These are phyloP conservation scores for Coprinellus micaceus DNA, from an alignment of 768 basidiomycete species.

Conservation along the genomic window DNA sequence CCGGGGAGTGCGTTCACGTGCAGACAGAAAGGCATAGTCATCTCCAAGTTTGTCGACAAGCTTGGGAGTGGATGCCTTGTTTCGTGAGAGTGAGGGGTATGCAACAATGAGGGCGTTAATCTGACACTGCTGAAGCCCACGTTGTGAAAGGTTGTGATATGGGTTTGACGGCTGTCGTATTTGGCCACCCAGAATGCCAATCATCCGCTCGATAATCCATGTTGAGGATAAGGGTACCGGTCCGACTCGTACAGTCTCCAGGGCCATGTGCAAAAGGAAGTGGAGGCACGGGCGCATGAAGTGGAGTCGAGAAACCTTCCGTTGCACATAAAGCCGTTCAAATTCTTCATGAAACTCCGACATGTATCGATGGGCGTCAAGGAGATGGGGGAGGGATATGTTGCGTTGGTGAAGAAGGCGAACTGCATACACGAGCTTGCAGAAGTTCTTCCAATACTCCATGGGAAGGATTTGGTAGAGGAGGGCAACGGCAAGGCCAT, in stretches of 20 bases:
- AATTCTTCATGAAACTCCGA: slow-evolving; percentile 27
- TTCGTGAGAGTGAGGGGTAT: too few relatives aligned
- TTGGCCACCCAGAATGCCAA: slow-evolving; percentile 26
- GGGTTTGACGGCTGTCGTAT: slow-evolving; percentile 25
- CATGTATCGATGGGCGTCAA: slow-evolving; percentile 20
- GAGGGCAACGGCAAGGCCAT: slow-evolving; percentile 30
- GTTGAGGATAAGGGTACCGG: slow-evolving; percentile 18
- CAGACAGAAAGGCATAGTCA: slow-evolving; percentile 16
- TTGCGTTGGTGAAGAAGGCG: slow-evolving; percentile 21
- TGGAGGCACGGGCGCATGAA: slow-evolving; percentile 19
- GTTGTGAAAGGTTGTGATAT: slow-evolving; percentile 23
- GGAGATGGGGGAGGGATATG: slow-evolving; percentile 18
- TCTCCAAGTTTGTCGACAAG: slow-evolving; percentile 15
- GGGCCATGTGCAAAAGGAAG: slow-evolving; percentile 25
- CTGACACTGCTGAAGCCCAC: slow-evolving; percentile 15
- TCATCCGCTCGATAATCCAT: slow-evolving; percentile 30
- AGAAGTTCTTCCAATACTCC: slow-evolving; percentile 27
- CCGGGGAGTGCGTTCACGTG: slow-evolving; percentile 5
- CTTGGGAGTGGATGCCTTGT: slow-evolving; percentile 24
- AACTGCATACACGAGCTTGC: slow-evolving; percentile 25
- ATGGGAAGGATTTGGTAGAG: slow-evolving; percentile 21
- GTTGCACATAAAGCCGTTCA: slow-evolving; percentile 19
- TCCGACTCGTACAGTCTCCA: slow-evolving; percentile 25
- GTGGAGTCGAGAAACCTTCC: background rate
- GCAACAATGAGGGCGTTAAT: slow-evolving; percentile 18